These are phyloP conservation scores for Yamadazyma sp. DNA, from an alignment of 805 yeast species.

Conservation along the genomic window DNA sequence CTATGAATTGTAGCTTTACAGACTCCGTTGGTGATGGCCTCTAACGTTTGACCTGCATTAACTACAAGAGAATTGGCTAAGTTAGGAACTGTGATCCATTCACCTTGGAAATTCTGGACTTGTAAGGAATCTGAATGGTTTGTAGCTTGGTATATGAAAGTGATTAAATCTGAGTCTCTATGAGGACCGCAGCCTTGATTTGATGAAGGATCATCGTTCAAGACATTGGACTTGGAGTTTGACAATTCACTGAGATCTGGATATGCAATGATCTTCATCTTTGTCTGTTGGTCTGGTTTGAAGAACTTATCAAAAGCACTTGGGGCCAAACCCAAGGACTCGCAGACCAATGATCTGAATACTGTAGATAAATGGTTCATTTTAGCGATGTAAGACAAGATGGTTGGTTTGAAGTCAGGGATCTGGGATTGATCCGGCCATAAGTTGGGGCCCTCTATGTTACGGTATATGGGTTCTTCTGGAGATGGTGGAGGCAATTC, in stretches of 20 bases:
- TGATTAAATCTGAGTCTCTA: slow-evolving; percentile 61
- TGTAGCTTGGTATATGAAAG: slow-evolving; percentile 58
- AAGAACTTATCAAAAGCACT: slow-evolving; percentile 47
- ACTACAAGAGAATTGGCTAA: slow-evolving; percentile 49
- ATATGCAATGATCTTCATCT: slow-evolving; percentile 55
- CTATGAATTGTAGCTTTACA: slow-evolving; percentile 60
- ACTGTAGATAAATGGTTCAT: slow-evolving; percentile 43
- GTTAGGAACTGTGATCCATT: slow-evolving; percentile 56
- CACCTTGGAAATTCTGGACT: slow-evolving; percentile 52
- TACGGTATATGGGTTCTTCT: slow-evolving; percentile 41
- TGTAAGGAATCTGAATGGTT: slow-evolving; percentile 48
- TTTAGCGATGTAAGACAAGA: slow-evolving; percentile 41
- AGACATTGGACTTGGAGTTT: slow-evolving; percentile 18
- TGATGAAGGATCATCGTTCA: slow-evolving; percentile 26
- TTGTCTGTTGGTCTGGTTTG: slow-evolving; percentile 49
- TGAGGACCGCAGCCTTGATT: slow-evolving; percentile 64
- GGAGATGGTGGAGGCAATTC: slow-evolving; percentile 42
- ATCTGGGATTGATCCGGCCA: slow-evolving; percentile 45
- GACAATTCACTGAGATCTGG: slow-evolving; percentile 40
- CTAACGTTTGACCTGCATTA: slow-evolving; percentile 60
- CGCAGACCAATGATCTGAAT: slow-evolving; percentile 49
- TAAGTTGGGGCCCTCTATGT: slow-evolving; percentile 55
- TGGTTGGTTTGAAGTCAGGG: slow-evolving; percentile 43
- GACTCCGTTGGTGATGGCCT: slow-evolving; percentile 55
- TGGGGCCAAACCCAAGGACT: slow-evolving; percentile 49